Percentiles rank a stretch among this genome's conserved stretches.
These are phyloP conservation scores for Fonsecaea pedrosoi DNA, from an alignment of 2,329 filamentous ascomycete genomes.

Conservation along the genomic window DNA sequence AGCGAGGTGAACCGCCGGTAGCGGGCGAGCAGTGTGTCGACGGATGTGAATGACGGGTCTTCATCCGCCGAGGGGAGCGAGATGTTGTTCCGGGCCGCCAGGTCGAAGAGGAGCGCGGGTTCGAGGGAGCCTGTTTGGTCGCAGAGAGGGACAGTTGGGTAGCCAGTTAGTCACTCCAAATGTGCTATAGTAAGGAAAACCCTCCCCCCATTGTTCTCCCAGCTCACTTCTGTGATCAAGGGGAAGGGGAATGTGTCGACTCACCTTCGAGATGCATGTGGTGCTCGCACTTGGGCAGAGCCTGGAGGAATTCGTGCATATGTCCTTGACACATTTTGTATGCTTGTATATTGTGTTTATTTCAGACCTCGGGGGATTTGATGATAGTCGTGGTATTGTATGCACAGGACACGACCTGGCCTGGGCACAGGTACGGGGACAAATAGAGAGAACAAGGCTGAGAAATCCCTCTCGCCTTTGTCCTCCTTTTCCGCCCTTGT, in stretches of 20 bases:
- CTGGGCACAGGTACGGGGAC: no score
- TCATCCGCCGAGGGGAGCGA: constrained; percentile 59
- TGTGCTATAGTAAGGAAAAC: no score
- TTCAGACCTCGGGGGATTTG: not conserved
- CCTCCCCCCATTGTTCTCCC: no score
- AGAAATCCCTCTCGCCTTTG: no score
- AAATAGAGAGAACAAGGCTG: no score
- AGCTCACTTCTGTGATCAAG: no score
- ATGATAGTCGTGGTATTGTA: no score
- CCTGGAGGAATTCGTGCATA: constrained; percentile 66
- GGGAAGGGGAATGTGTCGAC: not conserved
- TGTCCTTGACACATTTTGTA: constrained; percentile 61
- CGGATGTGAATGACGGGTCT: constrained; percentile 69
- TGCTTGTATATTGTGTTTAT: no score
- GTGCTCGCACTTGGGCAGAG: constrained; percentile 80
- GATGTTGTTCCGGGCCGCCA: constrained; percentile 72
- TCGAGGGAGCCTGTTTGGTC: constrained; percentile 60
- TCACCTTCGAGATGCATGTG: constrained; percentile 78
- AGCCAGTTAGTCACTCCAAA: not conserved
- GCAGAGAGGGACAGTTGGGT: not conserved
- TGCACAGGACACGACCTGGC: no score
- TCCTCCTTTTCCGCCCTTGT: no score
- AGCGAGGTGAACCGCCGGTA: constrained; percentile 73
- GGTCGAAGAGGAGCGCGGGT: constrained; percentile 71
- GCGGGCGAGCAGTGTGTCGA: constrained; percentile 64